Evolutionary conservation across 73 alveolate species (phyloP).

Genomic region (Stentor coeruleus): DNA sequence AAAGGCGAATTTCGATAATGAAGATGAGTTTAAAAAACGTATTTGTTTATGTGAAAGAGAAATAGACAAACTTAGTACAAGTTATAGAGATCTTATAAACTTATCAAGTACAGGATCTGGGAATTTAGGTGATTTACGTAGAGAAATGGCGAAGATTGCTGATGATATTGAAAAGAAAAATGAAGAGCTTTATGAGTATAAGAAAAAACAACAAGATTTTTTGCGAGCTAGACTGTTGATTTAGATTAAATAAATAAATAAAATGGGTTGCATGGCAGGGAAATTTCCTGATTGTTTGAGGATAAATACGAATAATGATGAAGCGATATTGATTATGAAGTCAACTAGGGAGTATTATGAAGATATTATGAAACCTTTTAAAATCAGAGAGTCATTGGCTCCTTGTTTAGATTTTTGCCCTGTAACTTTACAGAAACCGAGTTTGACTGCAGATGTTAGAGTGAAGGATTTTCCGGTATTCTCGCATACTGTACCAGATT

Average conservation of each 20-base stretch:
- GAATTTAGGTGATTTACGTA: not conserved
- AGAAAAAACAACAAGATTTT: not conserved
- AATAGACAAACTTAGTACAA: not conserved
- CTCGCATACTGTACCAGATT: not conserved
- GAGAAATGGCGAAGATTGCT: not conserved
- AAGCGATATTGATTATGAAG: not conserved
- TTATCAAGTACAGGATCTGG: not conserved
- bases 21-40: not conserved
- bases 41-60: not conserved
- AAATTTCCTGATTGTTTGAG: not conserved
- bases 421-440: not conserved
- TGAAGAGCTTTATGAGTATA: conserved; percentile 16
- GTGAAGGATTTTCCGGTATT: not conserved
- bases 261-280: conserved; percentile 12
- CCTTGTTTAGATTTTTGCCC: not conserved
- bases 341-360: not conserved
- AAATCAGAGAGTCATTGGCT: not conserved
- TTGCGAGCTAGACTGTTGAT: not conserved
- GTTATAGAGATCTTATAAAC: not conserved
- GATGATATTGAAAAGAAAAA: conserved; percentile 8
- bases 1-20: too few relatives aligned
- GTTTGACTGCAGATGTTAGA: not conserved
- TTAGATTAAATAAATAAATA: too few relatives aligned
- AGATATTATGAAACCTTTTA: not conserved
- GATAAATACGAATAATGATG: not conserved